Base-by-base conservation (phyloP, 2,329 filamentous ascomycete genomes). In the Calonectria multiphialidica region DNA sequence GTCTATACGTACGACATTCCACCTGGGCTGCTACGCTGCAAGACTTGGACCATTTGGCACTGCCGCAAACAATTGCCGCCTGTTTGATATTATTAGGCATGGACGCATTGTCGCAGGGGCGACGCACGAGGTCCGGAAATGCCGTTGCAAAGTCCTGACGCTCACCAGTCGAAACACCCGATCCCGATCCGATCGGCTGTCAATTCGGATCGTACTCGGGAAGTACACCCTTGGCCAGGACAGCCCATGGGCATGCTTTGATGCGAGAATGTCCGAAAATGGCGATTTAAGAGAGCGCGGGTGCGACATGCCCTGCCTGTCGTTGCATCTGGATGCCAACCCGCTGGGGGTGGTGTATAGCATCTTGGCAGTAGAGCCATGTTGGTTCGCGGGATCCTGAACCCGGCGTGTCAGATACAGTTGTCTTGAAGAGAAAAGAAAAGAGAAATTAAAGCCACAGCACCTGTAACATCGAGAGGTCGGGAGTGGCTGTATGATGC, bases 41-140 rank as follows among this genome's bases (percentile, higher is more conserved):
- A 53, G 18, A 35, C 57, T 45, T 64, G 47, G 28, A 57, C 49
- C 45, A 55, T 57, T 57, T 49, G 33, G 37, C 59, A 64, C 47
- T 65, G 67, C 59, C 59, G 47, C 67, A 44, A 64, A 21, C 40
- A 57, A 30, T n/a, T 69, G 67, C 67, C 67, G 67, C 45, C 47
- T 23, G 59, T 37, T 57, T 62, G 57, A 23, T 40, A 28, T 33
- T 50, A 28, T 63, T 53, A 50, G 47, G 59, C 25, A 30, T 66
- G 23, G 37, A 28, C 61, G 59, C 67, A 69, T 64, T 23, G 59
- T 49, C 49, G 61, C 49, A 62, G 57, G 57, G 57, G 53, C 53
- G 53, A 37, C 25, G 57, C 57, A 9, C n/a, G 57, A 33, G 16
- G 57, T 28, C 57, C 35, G 35, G 57, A 61, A 50, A 35, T 63